A percentile compares a stretch with the other conserved stretches of the same genome.
phyloP scores from a whole-genome alignment of 805 yeast genomes.

The Kazachstania africana region DNA sequence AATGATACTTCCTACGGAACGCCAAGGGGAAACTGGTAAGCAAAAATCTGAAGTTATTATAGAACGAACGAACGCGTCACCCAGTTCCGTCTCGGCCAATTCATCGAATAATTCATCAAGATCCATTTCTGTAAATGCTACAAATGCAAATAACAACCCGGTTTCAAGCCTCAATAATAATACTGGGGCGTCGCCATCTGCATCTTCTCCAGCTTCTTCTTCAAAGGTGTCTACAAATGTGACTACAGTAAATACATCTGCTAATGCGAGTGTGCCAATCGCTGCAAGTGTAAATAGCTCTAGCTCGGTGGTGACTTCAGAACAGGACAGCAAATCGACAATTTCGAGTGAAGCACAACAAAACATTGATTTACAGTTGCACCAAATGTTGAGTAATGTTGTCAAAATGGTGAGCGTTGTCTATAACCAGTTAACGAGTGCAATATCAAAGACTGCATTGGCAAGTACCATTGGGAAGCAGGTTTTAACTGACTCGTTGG shows the following conservation, averaged over 20 bases:
- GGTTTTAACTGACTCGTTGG: conserved; percentile 27
- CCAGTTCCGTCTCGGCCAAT: too few relatives aligned
- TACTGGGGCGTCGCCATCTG: background rate
- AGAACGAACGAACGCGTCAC: too few relatives aligned
- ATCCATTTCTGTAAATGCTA: background rate
- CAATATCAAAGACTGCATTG: conserved; percentile 53
- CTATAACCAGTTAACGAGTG: conserved; percentile 58
- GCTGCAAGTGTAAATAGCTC: background rate
- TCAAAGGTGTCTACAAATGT: background rate
- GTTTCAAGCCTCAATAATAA: background rate
- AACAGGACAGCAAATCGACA: background rate
- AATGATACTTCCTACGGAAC: too few relatives aligned
- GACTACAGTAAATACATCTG: background rate
- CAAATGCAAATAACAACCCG: background rate
- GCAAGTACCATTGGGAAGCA: conserved; percentile 34
- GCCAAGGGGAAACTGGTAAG: too few relatives aligned
- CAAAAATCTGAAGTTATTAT: too few relatives aligned
- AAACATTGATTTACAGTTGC: conserved; percentile 56
- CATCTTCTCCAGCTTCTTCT: background rate
- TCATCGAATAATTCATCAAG: background rate
- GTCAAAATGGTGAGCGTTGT: conserved; percentile 65
- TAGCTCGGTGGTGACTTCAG: background rate
- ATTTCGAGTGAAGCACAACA: conserved; percentile 22
- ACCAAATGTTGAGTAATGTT: conserved; percentile 51
- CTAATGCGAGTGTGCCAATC: background rate